These are phyloP conservation scores for Phytophthora brassicae DNA, from an alignment of 352 stramenopile species.

Conservation along the genomic window DNA sequence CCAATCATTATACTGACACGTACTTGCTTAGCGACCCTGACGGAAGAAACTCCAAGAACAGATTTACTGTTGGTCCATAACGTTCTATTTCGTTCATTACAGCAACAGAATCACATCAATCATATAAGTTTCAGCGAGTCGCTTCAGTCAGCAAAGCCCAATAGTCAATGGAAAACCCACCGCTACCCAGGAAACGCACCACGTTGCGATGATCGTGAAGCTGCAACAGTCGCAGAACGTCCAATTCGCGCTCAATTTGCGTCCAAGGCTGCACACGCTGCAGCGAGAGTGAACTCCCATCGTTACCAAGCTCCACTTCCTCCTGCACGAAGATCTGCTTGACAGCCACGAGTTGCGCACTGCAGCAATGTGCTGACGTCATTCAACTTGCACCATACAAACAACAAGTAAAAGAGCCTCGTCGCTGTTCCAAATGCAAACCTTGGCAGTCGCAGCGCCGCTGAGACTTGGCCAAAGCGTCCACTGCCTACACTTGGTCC, in stretches of 20 bases:
- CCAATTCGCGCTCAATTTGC: slow-evolving; percentile 63
- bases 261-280: slow-evolving; percentile 50
- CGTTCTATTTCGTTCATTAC: slow-evolving; percentile 33
- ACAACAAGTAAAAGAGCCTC: not conserved
- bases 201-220: slow-evolving; percentile 52
- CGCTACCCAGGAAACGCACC: slow-evolving; percentile 57
- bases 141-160: not conserved
- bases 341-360: slow-evolving; percentile 81
- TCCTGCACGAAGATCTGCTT: slow-evolving; percentile 89
- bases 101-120: not conserved
- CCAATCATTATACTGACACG: not conserved
- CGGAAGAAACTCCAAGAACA: slow-evolving; percentile 89
- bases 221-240: slow-evolving; percentile 46
- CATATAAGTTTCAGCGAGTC: not conserved
- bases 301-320: slow-evolving; percentile 67
- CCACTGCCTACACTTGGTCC: not conserved
- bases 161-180: slow-evolving; percentile 27
- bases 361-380: not conserved
- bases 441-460: slow-evolving; percentile 69
- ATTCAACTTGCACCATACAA: slow-evolving; percentile 4
- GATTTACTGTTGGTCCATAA: slow-evolving; percentile 54
- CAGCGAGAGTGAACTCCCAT: slow-evolving; percentile 60
- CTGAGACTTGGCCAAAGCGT: slow-evolving; percentile 22
- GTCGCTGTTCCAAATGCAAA: slow-evolving; percentile 11
- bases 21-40: slow-evolving; percentile 77